Evolutionary conservation across 2,329 filamentous ascomycete species (phyloP).

Genomic region (Cercospora sesami): DNA sequence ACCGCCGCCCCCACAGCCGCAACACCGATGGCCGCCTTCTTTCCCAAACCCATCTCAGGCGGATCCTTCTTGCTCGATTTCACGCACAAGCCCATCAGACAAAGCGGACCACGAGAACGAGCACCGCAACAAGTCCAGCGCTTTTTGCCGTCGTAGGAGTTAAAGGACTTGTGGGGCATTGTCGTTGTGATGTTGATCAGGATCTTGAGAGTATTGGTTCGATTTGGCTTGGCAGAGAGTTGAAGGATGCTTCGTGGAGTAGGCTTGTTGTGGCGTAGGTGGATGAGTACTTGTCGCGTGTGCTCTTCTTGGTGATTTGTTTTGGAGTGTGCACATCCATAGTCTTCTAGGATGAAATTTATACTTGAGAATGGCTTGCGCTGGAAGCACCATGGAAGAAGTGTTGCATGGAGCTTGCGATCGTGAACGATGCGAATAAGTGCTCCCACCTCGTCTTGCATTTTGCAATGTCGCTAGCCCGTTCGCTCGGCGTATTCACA

Average conservation of each 20-base stretch:
- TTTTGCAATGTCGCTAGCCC: neutral
- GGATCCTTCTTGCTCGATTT: neutral
- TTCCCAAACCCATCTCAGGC: neutral
- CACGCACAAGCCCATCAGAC: conserved; percentile 3
- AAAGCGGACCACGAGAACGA: conserved; percentile 3
- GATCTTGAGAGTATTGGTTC: neutral
- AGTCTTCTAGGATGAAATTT: neutral
- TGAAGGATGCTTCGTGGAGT: neutral
- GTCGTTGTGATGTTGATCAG: neutral
- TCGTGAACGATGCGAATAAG: neutral
- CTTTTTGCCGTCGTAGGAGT: conserved; percentile 5
- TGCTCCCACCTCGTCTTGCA: no score
- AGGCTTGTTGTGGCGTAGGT: neutral
- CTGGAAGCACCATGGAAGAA: neutral
- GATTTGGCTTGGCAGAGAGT: neutral
- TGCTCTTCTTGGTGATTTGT: neutral
- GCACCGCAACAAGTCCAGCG: conserved; percentile 7
- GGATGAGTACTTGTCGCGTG: neutral
- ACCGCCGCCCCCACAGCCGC: neutral
- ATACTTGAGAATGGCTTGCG: neutral
- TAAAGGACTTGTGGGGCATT: conserved; percentile 4
- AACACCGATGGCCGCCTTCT: neutral
- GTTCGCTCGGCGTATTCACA: neutral
- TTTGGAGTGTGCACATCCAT: neutral
- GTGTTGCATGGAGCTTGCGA: neutral